Percentiles rank a stretch among this genome's conserved stretches.
These are phyloP conservation scores for Immersiporthe knoxdaviesiana DNA, from an alignment of 2,329 filamentous ascomycete genomes.

Conservation along the genomic window DNA sequence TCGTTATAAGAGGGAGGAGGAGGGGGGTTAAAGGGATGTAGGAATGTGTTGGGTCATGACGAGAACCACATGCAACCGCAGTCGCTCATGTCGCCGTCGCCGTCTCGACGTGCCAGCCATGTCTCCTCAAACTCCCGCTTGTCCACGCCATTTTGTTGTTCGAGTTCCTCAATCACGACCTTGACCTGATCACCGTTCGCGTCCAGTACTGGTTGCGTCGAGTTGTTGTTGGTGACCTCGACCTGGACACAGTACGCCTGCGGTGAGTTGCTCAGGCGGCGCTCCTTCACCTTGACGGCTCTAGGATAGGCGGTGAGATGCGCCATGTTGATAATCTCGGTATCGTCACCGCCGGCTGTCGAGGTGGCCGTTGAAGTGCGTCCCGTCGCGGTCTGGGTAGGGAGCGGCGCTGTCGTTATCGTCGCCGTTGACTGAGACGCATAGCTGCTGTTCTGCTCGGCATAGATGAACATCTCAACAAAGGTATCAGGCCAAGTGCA, in stretches of 20 bases:
- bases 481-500: conserved; percentile 61
- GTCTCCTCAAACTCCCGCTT: conserved; percentile 20
- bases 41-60: conserved; percentile 41
- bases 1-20: not conserved
- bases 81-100: conserved; percentile 47
- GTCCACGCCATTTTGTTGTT: conserved; percentile 28
- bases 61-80: conserved; percentile 60
- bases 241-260: conserved; percentile 54
- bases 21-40: no score
- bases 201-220: conserved; percentile 42
- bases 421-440: conserved; percentile 28
- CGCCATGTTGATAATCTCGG: conserved; percentile 28
- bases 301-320: conserved; percentile 49
- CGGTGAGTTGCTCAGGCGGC: conserved; percentile 45
- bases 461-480: conserved; percentile 61
- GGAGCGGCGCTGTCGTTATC: conserved; percentile 26
- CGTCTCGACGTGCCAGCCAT: conserved; percentile 30
- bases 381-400: conserved; percentile 15
- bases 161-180: conserved; percentile 50
- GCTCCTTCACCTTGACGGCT: conserved; percentile 59
- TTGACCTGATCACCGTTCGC: conserved; percentile 45
- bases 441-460: conserved; percentile 53
- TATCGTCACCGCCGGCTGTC: not conserved
- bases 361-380: conserved; percentile 13
- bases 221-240: conserved; percentile 46